Percentiles rank a stretch among this genome's conserved stretches.
phyloP scores from a whole-genome alignment of 2,329 filamentous ascomycete species.

The Parafenestella ontariensis region DNA sequence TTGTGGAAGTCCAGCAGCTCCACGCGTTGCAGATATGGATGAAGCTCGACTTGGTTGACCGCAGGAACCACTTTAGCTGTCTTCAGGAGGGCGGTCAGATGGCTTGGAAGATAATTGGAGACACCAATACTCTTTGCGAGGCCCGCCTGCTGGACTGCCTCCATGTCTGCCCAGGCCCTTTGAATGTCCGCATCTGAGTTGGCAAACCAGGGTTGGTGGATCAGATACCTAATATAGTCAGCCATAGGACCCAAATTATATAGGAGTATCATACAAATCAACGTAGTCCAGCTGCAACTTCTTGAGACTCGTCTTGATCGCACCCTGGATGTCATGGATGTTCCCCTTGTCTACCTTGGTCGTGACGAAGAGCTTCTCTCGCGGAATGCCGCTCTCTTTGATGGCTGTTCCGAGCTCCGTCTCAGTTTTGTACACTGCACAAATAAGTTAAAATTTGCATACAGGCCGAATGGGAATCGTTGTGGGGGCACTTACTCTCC shows the following conservation, averaged over 20 bases:
- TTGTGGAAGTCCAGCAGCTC: slow-evolving; percentile 63
- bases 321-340: slow-evolving; percentile 62
- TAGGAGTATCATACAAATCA: slow-evolving; percentile 59
- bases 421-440: slow-evolving; percentile 59
- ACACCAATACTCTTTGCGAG: slow-evolving; percentile 68
- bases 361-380: slow-evolving; percentile 59
- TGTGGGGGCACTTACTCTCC: slow-evolving; percentile 59
- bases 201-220: slow-evolving; percentile 67
- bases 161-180: slow-evolving; percentile 66
- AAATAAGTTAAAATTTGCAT: not conserved
- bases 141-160: slow-evolving; percentile 62
- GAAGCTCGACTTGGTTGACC: slow-evolving; percentile 73
- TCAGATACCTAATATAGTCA: slow-evolving; percentile 59
- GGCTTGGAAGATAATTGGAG: slow-evolving; percentile 63
- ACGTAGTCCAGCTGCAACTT: slow-evolving; percentile 68
- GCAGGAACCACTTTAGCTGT: slow-evolving; percentile 64
- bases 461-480: not conserved
- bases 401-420: slow-evolving; percentile 58
- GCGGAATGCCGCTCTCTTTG: slow-evolving; percentile 52
- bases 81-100: slow-evolving; percentile 62
- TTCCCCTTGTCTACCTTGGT: slow-evolving; percentile 62
- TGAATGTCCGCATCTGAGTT: slow-evolving; percentile 63
- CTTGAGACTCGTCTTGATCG: slow-evolving; percentile 63
- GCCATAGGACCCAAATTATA: not conserved
- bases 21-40: slow-evolving; percentile 70